Evolutionary conservation across 306 rosid species (phyloP).

Genomic region (Spatholobus suberectus): DNA sequence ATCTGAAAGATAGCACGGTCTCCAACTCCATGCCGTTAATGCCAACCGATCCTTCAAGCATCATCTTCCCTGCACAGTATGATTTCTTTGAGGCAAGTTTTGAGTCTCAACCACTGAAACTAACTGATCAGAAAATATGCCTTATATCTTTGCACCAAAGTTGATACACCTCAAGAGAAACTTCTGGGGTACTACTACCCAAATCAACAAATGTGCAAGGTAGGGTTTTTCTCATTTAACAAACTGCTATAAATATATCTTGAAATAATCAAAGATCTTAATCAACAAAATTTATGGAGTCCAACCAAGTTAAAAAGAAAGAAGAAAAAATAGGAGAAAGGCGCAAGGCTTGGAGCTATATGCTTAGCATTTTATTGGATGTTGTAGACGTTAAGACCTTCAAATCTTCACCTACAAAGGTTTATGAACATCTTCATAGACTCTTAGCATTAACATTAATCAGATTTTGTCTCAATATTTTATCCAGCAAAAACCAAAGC

Average conservation of each 20-base stretch:
- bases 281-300: conserved; percentile 19
- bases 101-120: conserved; percentile 48
- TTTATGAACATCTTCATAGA: conserved; percentile 14
- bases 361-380: not conserved
- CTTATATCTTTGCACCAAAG: conserved; percentile 38
- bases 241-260: conserved; percentile 12
- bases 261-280: conserved; percentile 38
- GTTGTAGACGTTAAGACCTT: not conserved
- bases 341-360: not conserved
- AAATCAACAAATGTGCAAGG: conserved; percentile 40
- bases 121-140: conserved; percentile 39
- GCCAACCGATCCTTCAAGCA: conserved; percentile 53
- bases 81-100: conserved; percentile 32
- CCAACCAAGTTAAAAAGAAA: conserved; percentile 2
- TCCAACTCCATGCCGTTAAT: conserved; percentile 51
- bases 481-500: not conserved
- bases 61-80: conserved; percentile 46
- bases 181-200: conserved; percentile 44
- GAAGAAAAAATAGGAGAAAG: not conserved
- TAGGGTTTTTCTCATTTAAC: conserved; percentile 46
- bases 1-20: conserved; percentile 42
- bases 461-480: not conserved
- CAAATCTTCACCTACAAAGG: not conserved
- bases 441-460: not conserved
- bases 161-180: conserved; percentile 47